A percentile compares a stretch with the other conserved stretches of the same genome.
phyloP scores from a whole-genome alignment of 257 asterid genomes.

The Avicennia marina region DNA sequence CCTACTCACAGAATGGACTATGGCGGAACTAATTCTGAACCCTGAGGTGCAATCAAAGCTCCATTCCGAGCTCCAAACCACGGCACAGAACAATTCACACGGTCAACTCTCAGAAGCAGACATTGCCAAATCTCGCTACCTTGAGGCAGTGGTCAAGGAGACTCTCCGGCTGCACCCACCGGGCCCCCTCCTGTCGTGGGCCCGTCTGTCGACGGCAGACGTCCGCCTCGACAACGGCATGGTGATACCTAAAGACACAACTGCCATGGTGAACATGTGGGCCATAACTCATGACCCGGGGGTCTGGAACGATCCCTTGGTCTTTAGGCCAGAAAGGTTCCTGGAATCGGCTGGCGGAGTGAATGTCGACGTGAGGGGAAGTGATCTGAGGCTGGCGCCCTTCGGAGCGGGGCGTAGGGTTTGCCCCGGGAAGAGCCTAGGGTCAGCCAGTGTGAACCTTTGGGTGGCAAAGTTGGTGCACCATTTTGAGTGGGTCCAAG shows the following conservation, averaged over 20 bases:
- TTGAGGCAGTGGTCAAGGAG: constrained; percentile 47
- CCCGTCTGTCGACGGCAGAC: constrained; percentile 36
- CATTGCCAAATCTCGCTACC: constrained; percentile 33
- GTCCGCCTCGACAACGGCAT: constrained; percentile 44
- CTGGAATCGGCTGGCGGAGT: constrained; percentile 19
- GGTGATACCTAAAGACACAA: constrained; percentile 44
- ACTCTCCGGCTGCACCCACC: constrained; percentile 56
- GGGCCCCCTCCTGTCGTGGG: constrained; percentile 55
- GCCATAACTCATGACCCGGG: constrained; percentile 46
- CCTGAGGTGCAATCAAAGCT: constrained; percentile 33
- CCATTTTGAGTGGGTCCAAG: constrained; percentile 28
- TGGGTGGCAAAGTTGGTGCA: constrained; percentile 58
- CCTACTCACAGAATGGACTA: constrained; percentile 48
- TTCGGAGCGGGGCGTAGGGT: constrained; percentile 60
- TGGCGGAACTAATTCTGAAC: constrained; percentile 45
- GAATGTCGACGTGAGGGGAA: constrained; percentile 39
- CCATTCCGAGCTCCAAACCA: constrained; percentile 19
- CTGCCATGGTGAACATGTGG: constrained; percentile 67
- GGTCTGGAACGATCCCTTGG: constrained; percentile 30
- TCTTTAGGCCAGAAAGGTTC: constrained; percentile 42
- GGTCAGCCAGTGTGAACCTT: constrained; percentile 37
- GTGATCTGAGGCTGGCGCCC: constrained; percentile 49
- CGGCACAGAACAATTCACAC: not conserved
- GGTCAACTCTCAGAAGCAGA: constrained; percentile 22
- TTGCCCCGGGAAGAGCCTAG: constrained; percentile 54